Conservation (phyloP, 768 basidiomycete genomes). For the Naematelia encephala region DNA sequence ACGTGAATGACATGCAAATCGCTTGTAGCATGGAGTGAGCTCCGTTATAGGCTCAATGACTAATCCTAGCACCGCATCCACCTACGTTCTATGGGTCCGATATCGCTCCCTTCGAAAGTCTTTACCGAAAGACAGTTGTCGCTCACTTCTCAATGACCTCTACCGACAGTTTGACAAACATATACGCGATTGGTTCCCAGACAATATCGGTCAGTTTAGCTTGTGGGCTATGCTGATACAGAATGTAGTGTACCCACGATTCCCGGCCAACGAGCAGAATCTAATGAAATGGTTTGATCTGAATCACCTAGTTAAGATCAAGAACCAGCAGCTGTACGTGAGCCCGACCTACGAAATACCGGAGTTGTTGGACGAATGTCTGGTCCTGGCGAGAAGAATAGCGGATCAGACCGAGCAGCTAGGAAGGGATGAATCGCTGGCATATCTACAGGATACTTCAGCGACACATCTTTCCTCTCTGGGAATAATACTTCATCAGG, state of each 20-base stretch:
- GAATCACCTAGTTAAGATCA: neutral
- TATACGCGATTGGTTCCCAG: neutral
- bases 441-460: conserved; percentile 1
- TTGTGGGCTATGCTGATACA: neutral
- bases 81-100: conserved; percentile 5
- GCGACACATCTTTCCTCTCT: neutral
- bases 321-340: neutral
- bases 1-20: neutral
- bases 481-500: conserved; percentile 2
- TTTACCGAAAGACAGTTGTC: neutral
- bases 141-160: neutral
- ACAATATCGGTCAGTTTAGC: neutral
- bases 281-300: conserved; percentile 3
- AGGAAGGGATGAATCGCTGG: neutral
- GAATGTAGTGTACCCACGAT: neutral
- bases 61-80: neutral
- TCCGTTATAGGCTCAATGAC: neutral
- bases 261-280: neutral
- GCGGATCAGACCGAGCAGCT: neutral
- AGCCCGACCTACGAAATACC: neutral
- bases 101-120: neutral
- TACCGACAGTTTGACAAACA: neutral
- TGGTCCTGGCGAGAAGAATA: neutral
- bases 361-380: neutral
- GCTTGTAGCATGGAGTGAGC: conserved; percentile 8